Evolutionary conservation across 2,329 filamentous ascomycete genomes (phyloP).

Genomic region (Cyphellophora europaea): DNA sequence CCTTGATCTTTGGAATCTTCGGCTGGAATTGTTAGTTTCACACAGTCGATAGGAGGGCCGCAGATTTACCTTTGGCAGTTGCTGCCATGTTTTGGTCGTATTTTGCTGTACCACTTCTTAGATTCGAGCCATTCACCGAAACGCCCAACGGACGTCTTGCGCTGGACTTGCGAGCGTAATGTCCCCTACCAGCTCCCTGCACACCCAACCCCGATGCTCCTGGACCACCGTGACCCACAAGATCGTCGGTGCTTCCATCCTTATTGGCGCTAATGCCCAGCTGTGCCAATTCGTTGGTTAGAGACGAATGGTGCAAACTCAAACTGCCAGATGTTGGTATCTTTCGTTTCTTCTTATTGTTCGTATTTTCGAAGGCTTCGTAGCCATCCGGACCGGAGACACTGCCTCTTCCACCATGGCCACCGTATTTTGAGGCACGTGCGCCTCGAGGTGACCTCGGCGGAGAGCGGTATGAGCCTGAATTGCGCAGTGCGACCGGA

Average conservation of each 20-base stretch:
- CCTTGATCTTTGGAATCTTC: conserved; percentile 50
- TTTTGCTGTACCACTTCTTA: conserved; percentile 14
- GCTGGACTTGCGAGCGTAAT: conserved; percentile 54
- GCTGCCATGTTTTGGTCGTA: conserved; percentile 17
- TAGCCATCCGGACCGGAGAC: conserved; percentile 76
- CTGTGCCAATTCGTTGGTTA: conserved; percentile 56
- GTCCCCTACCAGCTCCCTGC: conserved; percentile 74
- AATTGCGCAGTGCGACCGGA: conserved; percentile 32
- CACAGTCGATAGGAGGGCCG: background rate
- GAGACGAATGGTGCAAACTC: conserved; percentile 46
- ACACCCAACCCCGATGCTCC: conserved; percentile 50
- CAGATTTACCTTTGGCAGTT: conserved; percentile 15
- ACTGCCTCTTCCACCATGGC: conserved; percentile 37
- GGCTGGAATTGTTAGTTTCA: conserved; percentile 25
- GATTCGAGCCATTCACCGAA: conserved; percentile 21
- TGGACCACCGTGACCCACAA: conserved; percentile 35
- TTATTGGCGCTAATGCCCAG: conserved; percentile 49
- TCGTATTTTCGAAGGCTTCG: conserved; percentile 95
- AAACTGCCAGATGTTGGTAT: conserved; percentile 80
- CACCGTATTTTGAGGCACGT: conserved; percentile 26
- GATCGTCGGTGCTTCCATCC: conserved; percentile 24
- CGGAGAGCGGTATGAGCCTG: conserved; percentile 29
- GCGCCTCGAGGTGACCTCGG: conserved; percentile 25
- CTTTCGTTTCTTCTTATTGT: conserved; percentile 99
- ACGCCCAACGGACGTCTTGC: conserved; percentile 20